Evolutionary conservation across 768 basidiomycete genomes (phyloP).

Genomic region (Tylopilus sp.): DNA sequence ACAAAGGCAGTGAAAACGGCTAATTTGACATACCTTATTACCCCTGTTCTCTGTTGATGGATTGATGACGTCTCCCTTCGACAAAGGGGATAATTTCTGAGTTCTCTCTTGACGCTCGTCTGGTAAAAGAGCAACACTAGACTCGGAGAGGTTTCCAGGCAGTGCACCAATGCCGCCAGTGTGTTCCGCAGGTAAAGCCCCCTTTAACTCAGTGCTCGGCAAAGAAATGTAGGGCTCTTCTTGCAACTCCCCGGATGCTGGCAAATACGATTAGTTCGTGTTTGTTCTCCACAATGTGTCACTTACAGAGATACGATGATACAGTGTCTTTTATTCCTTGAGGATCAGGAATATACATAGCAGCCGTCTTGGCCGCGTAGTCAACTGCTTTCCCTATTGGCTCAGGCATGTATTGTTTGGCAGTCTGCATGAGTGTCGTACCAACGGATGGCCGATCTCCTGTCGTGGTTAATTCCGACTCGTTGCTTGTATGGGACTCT

Average conservation of each 20-base stretch:
- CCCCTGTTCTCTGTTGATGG: not conserved
- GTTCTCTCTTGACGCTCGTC: conserved; percentile 37
- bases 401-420: conserved; percentile 1
- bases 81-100: conserved; percentile 5
- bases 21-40: conserved; percentile 13
- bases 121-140: conserved; percentile 46
- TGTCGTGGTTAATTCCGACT: not conserved
- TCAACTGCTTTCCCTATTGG: not conserved
- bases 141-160: conserved; percentile 44
- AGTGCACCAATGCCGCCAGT: conserved; percentile 46
- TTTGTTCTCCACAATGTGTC: not conserved
- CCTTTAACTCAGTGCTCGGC: conserved; percentile 35
- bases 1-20: not conserved
- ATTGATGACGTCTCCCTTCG: conserved; percentile 20
- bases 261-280: conserved; percentile 6
- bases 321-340: not conserved
- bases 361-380: not conserved
- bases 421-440: not conserved
- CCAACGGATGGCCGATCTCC: not conserved
- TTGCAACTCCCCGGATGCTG: conserved; percentile 6
- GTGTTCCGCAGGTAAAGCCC: conserved; percentile 31
- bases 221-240: conserved; percentile 22
- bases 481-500: not conserved
- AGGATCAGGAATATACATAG: not conserved
- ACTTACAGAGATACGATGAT: conserved; percentile 13